Base-by-base conservation (phyloP, 768 basidiomycete species). In the Myochromella boudieri region DNA sequence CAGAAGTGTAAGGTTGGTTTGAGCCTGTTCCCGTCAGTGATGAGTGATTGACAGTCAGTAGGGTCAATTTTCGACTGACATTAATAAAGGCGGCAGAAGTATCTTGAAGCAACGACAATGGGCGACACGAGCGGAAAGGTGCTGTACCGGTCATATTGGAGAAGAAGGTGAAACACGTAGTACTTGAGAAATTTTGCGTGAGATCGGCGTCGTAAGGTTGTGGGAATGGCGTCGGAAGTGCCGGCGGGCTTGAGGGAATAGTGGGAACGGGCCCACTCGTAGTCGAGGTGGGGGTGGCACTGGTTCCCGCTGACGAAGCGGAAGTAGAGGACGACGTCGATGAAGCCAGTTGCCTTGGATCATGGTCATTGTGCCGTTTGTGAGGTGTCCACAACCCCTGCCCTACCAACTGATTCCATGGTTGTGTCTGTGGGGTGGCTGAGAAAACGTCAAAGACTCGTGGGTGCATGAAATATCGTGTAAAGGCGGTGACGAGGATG, bases 201-300 rank as follows among this genome's bases (percentile, higher is more conserved):
- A 92, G 60, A 2, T 75, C 74, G 4, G 76, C 70, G 58, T 89
- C 89, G 60, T 83, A 83, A 0, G 87, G 75, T 51, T 88, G 87
- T 3, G 87, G 87, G 61, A 92, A 91, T 0, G 90, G 90, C 4
- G 79, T 81, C 6, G 88, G 87, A 20, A 91, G 72, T 6, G 54
- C 49, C 2, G 85, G 80, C 3, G 77, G 64, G 4, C 67, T 52
- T 4, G 65, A 49, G 0, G 84, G 82, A n/a, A 84, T 65, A 2
- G 75, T 69, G 1, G 81, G 81, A 6, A 75, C 56, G 21, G 59
- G 45, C 28, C 55, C 70, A 42, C 51, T 55, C 6, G 67, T 54
- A 25, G 59, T 25, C 4, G 63, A 54, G 4, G 66, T 32, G 12
- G 50, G 11, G 11, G 53, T 46, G 7, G 51, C 6, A 1, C 51